phyloP scores from a whole-genome alignment of 495 filamentous ascomycete species.

The Thermothielavioides terrestris region DNA sequence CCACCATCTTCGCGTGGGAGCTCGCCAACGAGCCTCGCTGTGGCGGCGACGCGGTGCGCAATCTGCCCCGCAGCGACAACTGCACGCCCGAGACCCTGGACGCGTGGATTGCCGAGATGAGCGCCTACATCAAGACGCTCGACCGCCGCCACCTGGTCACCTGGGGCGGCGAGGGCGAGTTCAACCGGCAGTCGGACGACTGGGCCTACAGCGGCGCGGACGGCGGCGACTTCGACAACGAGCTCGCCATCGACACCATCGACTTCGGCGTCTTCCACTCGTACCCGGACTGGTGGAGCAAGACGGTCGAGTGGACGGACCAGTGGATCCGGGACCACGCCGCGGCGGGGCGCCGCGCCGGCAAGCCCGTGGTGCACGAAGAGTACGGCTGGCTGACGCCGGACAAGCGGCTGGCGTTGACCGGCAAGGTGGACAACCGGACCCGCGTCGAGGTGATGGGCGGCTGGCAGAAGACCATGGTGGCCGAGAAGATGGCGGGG shows the following conservation, averaged over 20 bases:
- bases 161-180: constrained; percentile 44
- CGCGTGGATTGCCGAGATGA: constrained; percentile 39
- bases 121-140: constrained; percentile 42
- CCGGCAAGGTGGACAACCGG: constrained; percentile 22
- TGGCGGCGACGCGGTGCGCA: constrained; percentile 30
- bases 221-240: constrained; percentile 55
- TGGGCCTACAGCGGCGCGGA: constrained; percentile 53
- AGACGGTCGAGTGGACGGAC: constrained; percentile 37
- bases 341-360: constrained; percentile 42
- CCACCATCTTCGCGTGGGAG: constrained; percentile 47
- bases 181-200: constrained; percentile 38
- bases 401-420: constrained; percentile 30
- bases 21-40: constrained; percentile 48
- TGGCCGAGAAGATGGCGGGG: constrained; percentile 42
- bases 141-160: constrained; percentile 45
- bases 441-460: constrained; percentile 40
- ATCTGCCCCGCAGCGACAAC: constrained; percentile 34
- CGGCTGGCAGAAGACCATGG: constrained; percentile 50
- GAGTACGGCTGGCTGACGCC: constrained; percentile 52
- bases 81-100: constrained; percentile 37
- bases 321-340: constrained; percentile 57
- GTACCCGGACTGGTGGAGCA: constrained; percentile 48
- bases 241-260: constrained; percentile 48
- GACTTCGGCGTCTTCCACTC: constrained; percentile 63
- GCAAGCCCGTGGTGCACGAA: constrained; percentile 61